Evolutionary conservation across 495 filamentous ascomycete genomes (phyloP).

Genomic region (Daldinia decipiens): DNA sequence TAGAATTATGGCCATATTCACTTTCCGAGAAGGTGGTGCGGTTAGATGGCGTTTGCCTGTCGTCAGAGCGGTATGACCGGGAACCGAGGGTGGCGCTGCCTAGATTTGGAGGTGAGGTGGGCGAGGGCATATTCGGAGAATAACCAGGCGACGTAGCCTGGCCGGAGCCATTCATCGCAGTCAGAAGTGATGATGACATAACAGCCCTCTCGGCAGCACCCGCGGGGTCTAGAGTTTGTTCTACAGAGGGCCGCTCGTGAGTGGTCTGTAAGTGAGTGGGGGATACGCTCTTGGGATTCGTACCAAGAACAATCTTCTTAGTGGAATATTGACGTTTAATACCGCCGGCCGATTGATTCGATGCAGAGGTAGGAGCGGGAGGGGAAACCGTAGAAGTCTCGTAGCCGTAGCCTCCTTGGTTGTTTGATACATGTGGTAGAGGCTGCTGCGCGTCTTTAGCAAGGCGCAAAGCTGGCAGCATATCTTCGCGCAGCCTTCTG

Average conservation of each 20-base stretch:
- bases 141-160: conserved; percentile 66
- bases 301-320: conserved; percentile 87
- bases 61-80: conserved; percentile 62
- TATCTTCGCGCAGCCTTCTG: conserved; percentile 83
- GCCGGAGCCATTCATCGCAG: conserved; percentile 73
- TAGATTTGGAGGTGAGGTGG: conserved; percentile 75
- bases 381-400: conserved; percentile 60
- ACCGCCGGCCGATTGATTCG: conserved; percentile 58
- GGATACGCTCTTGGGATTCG: conserved; percentile 74
- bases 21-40: conserved; percentile 60
- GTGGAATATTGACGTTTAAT: conserved; percentile 87
- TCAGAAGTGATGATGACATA: conserved; percentile 79
- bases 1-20: conserved; percentile 60
- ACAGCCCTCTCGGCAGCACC: conserved; percentile 67
- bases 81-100: conserved; percentile 63
- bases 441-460: conserved; percentile 91
- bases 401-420: conserved; percentile 55
- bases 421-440: conserved; percentile 67
- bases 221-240: conserved; percentile 64
- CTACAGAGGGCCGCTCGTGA: conserved; percentile 65
- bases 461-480: conserved; percentile 87
- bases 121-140: conserved; percentile 81
- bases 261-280: conserved; percentile 78
- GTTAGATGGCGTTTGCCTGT: conserved; percentile 57
- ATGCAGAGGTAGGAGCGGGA: conserved; percentile 61